Conservation (phyloP, 768 basidiomycete species). For the Tylopilus subfusipes region DNA sequence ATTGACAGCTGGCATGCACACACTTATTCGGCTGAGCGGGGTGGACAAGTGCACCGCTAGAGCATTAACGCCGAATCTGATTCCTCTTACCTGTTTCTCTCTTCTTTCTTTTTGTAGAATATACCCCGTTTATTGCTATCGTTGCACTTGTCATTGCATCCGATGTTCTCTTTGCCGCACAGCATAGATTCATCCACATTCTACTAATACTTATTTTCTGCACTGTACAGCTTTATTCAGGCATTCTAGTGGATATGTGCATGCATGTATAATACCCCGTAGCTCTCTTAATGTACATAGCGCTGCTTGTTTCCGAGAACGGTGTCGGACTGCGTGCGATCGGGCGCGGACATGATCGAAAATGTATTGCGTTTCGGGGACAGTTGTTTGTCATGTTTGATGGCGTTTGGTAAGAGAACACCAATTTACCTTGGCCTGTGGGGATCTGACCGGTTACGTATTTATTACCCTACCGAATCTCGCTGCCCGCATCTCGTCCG, state of each 20-base stretch:
- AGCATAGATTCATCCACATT: constrained; percentile 31
- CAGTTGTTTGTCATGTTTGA: constrained; percentile 28
- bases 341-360: constrained; percentile 12
- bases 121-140: constrained; percentile 38
- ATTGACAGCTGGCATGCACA: constrained; percentile 59
- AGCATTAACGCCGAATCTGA: background rate
- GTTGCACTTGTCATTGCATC: constrained; percentile 21
- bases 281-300: constrained; percentile 33
- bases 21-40: constrained; percentile 58
- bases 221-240: constrained; percentile 34
- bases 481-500: constrained; percentile 12
- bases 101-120: constrained; percentile 24
- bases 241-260: constrained; percentile 38
- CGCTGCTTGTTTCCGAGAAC: constrained; percentile 7
- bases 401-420: constrained; percentile 28
- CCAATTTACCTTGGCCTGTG: constrained; percentile 28
- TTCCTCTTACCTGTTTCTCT: background rate
- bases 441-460: constrained; percentile 32
- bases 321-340: constrained; percentile 4
- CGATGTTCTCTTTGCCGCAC: constrained; percentile 14
- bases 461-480: constrained; percentile 12
- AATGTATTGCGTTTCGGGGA: constrained; percentile 10
- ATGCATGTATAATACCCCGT: constrained; percentile 36
- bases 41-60: constrained; percentile 58
- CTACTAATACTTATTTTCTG: constrained; percentile 34